Percentiles rank a stretch among this genome's conserved stretches.
phyloP scores from a whole-genome alignment of 441 rosid genomes.

The Capsella rubella region DNA sequence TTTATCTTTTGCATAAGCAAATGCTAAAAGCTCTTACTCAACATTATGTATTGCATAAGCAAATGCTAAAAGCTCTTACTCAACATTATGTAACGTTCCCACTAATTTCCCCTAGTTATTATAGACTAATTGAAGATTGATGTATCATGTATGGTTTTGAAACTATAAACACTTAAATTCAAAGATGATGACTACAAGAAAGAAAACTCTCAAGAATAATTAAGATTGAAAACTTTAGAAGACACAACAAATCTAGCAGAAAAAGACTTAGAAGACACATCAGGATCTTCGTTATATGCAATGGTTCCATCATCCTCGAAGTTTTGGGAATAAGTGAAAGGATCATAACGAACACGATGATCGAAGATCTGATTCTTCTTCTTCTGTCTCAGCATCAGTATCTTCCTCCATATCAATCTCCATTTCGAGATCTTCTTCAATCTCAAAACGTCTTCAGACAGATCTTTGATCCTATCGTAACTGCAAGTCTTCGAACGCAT shows the following conservation, averaged over 20 bases:
- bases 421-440: slow-evolving; percentile 51
- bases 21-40: slow-evolving; percentile 15
- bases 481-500: slow-evolving; percentile 20
- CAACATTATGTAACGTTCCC: background rate
- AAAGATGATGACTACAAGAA: slow-evolving; percentile 27
- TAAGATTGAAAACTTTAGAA: slow-evolving; percentile 54
- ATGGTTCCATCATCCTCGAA: slow-evolving; percentile 64
- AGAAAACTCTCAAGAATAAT: slow-evolving; percentile 15
- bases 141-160: background rate
- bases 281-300: slow-evolving; percentile 57
- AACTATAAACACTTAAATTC: slow-evolving; percentile 25
- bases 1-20: background rate
- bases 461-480: slow-evolving; percentile 47
- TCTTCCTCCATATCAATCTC: slow-evolving; percentile 72
- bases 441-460: slow-evolving; percentile 44
- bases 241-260: slow-evolving; percentile 85
- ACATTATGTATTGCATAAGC: too few relatives aligned
- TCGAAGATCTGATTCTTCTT: slow-evolving; percentile 27
- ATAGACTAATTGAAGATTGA: background rate
- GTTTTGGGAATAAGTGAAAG: slow-evolving; percentile 65
- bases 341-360: slow-evolving; percentile 58
- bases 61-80: too few relatives aligned
- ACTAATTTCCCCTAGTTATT: background rate
- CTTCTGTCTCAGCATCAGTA: slow-evolving; percentile 54
- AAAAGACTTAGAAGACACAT: slow-evolving; percentile 66